Percentiles rank a stretch among this genome's conserved stretches.
These are phyloP conservation scores for Leccinum subgranulosum DNA, from an alignment of 768 basidiomycete species.

Conservation along the genomic window DNA sequence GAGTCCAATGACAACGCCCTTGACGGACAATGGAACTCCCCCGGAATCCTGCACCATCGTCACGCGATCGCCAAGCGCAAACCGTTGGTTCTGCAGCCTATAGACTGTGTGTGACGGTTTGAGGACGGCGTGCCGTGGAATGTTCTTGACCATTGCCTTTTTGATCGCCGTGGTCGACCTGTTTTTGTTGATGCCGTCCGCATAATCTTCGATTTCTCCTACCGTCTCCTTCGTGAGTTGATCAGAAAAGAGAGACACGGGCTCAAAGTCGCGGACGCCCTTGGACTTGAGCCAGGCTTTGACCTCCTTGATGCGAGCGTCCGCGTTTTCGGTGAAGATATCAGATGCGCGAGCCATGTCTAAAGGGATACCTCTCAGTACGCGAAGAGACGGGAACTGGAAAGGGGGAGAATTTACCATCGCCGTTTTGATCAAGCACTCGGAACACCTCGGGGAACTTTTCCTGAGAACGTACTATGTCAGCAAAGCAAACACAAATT, in stretches of 20 bases:
- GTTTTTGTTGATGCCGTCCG: slow-evolving; percentile 61
- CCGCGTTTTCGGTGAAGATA: slow-evolving; percentile 57
- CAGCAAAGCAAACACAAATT: not conserved
- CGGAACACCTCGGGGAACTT: slow-evolving; percentile 84
- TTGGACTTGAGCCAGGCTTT: slow-evolving; percentile 83
- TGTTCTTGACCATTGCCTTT: slow-evolving; percentile 89
- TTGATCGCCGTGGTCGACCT: slow-evolving; percentile 69
- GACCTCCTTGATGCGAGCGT: slow-evolving; percentile 70
- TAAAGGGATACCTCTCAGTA: slow-evolving; percentile 29
- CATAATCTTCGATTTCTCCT: slow-evolving; percentile 69
- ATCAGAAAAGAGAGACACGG: slow-evolving; percentile 89
- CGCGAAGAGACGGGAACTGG: not conserved
- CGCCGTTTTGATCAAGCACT: slow-evolving; percentile 65
- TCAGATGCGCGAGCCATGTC: slow-evolving; percentile 70
- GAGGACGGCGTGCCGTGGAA: slow-evolving; percentile 88
- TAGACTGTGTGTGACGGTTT: slow-evolving; percentile 90
- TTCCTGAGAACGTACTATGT: slow-evolving; percentile 36
- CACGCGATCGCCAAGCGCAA: slow-evolving; percentile 88
- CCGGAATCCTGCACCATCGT: slow-evolving; percentile 96
- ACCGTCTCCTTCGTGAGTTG: slow-evolving; percentile 91
- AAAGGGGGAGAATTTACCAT: slow-evolving; percentile 44
- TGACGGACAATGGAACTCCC: slow-evolving; percentile 83
- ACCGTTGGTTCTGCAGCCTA: slow-evolving; percentile 85
- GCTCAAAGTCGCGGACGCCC: slow-evolving; percentile 88
- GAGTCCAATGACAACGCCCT: slow-evolving; percentile 92